Evolutionary conservation across 768 basidiomycete genomes (phyloP).

Genomic region (Russula virescens): DNA sequence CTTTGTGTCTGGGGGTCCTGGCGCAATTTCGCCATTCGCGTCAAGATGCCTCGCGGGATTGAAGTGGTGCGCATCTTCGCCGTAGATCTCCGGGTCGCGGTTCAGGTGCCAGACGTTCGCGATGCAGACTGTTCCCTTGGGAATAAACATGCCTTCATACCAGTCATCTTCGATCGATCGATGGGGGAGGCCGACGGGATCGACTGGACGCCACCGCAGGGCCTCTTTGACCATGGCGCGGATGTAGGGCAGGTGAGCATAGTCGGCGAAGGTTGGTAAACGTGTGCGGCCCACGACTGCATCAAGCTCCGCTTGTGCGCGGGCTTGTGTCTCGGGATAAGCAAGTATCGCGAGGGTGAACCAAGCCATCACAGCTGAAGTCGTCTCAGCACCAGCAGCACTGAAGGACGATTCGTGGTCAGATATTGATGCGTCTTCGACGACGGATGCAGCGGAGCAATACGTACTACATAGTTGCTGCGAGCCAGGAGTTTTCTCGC

Average conservation of each 20-base stretch:
- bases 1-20: constrained; percentile 23
- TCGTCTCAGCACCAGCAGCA: constrained; percentile 23
- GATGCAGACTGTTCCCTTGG: constrained; percentile 21
- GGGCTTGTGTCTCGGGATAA: constrained; percentile 20
- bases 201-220: constrained; percentile 23
- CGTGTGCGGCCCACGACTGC: constrained; percentile 22
- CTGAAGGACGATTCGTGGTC: neutral
- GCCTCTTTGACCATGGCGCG: constrained; percentile 24
- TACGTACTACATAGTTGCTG: constrained; percentile 26
- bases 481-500: constrained; percentile 24
- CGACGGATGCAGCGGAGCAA: neutral
- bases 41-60: constrained; percentile 22
- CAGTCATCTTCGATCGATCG: constrained; percentile 24
- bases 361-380: constrained; percentile 24
- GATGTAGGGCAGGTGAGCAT: constrained; percentile 21
- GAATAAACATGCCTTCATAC: constrained; percentile 25
- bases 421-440: neutral
- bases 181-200: constrained; percentile 21
- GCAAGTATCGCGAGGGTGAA: constrained; percentile 21
- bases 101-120: constrained; percentile 23
- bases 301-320: constrained; percentile 22
- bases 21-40: constrained; percentile 9
- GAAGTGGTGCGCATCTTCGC: constrained; percentile 21
- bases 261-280: constrained; percentile 20
- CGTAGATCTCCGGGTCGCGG: constrained; percentile 22